Evolutionary conservation across 805 yeast species (phyloP).

Genomic region (Barnettozyma populi): DNA sequence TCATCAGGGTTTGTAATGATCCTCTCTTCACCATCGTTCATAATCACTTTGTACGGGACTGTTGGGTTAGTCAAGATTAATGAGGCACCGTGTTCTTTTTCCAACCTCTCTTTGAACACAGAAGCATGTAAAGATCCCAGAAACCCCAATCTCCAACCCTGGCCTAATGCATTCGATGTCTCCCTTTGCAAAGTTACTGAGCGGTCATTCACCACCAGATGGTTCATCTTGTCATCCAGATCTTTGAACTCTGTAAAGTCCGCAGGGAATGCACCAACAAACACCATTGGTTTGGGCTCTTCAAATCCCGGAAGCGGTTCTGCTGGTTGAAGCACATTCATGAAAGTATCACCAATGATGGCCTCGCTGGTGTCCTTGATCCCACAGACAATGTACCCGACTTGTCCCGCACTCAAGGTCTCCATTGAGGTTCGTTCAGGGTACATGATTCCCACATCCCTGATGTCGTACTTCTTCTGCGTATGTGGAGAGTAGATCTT

Average conservation of each 20-base stretch:
- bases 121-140: constrained; percentile 93
- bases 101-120: constrained; percentile 86
- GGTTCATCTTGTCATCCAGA: constrained; percentile 85
- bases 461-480: constrained; percentile 70
- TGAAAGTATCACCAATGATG: constrained; percentile 84
- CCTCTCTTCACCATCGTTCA: constrained; percentile 55
- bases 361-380: constrained; percentile 87
- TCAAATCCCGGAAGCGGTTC: constrained; percentile 92
- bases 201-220: constrained; percentile 84
- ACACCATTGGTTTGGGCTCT: constrained; percentile 97
- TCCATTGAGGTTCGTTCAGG: constrained; percentile 75
- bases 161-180: constrained; percentile 90
- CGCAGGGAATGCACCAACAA: constrained; percentile 96
- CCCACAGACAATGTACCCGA: constrained; percentile 91
- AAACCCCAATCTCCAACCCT: constrained; percentile 97
- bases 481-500: constrained; percentile 76
- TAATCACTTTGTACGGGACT: constrained; percentile 82
- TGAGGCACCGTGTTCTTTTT: constrained; percentile 90
- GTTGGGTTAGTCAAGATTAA: constrained; percentile 93
- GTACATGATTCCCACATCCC: constrained; percentile 93
- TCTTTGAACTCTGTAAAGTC: constrained; percentile 87
- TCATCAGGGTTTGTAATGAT: constrained; percentile 87
- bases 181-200: constrained; percentile 87
- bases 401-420: constrained; percentile 78
- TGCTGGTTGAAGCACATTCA: constrained; percentile 52